Evolutionary conservation across 2,329 filamentous ascomycete species (phyloP).

Genomic region (Penicillium sp.): DNA sequence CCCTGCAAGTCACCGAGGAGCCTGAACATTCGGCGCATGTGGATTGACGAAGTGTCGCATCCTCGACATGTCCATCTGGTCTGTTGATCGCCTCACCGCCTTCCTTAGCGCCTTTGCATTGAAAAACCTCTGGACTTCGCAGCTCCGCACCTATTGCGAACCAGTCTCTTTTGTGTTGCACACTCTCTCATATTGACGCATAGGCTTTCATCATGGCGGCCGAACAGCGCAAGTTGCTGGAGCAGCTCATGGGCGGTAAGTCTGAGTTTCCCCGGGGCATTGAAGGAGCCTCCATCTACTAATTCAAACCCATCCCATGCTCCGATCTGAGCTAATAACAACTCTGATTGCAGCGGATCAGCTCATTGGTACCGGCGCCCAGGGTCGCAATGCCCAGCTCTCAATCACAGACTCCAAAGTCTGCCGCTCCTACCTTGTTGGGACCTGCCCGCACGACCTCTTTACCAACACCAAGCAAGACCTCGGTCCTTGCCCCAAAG

Average conservation of each 20-base stretch:
- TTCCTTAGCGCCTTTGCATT: conserved; percentile 22
- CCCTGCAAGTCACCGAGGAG: conserved; percentile 7
- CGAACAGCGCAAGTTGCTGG: conserved; percentile 96
- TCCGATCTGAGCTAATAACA: conserved; percentile 27
- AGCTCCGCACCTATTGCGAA: neutral
- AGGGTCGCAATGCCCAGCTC: conserved; percentile 73
- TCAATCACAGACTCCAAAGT: conserved; percentile 89
- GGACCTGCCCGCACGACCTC: conserved; percentile 95
- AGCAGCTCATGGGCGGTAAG: conserved; percentile 72
- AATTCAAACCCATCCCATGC: conserved; percentile 8
- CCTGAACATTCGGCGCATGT: conserved; percentile 9
- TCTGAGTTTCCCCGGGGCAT: conserved; percentile 1
- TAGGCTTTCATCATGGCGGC: conserved; percentile 67
- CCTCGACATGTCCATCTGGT: conserved; percentile 16
- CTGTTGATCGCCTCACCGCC: conserved; percentile 25
- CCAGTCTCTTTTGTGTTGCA: conserved; percentile 1
- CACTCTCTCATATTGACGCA: conserved; percentile 6
- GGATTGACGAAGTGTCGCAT: neutral
- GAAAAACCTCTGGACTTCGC: conserved; percentile 16
- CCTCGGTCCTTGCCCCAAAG: conserved; percentile 80
- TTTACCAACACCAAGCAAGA: conserved; percentile 99
- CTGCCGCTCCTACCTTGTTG: conserved; percentile 89
- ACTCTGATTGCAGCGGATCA: conserved; percentile 47
- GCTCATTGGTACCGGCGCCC: conserved; percentile 75
- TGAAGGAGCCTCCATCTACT: no score